Percentiles rank a stretch among this genome's conserved stretches.
phyloP scores from a whole-genome alignment of 116 monocot species.

The Thalassia testudinum region DNA sequence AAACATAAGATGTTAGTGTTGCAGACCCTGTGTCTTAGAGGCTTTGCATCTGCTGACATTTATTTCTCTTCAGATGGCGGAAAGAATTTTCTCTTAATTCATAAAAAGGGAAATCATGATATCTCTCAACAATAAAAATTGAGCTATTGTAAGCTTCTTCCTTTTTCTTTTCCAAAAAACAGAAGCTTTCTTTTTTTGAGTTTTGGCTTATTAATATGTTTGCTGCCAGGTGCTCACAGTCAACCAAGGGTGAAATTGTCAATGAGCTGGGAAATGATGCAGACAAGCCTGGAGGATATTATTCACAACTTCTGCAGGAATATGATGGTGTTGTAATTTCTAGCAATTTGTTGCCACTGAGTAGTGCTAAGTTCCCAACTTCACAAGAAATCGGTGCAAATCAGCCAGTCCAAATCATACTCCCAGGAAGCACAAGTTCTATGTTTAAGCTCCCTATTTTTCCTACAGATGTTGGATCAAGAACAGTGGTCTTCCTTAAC shows the following conservation, averaged over 20 bases:
- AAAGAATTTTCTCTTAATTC: no score
- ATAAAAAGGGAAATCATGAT: no score
- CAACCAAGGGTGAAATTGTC: slow-evolving; percentile 31
- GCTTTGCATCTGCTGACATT: no score
- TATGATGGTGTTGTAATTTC: slow-evolving; percentile 60
- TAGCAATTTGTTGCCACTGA: slow-evolving; percentile 15
- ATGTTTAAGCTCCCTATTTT: slow-evolving; percentile 26
- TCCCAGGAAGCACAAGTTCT: slow-evolving; percentile 18
- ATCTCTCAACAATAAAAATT: no score
- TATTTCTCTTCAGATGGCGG: no score
- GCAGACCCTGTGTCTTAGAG: no score
- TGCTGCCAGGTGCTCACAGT: slow-evolving; percentile 51
- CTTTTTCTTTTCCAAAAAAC: no score
- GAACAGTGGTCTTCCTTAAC: slow-evolving; percentile 34
- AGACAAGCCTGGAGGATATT: slow-evolving; percentile 55
- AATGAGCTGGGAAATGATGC: slow-evolving; percentile 28
- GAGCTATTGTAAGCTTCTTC: no score
- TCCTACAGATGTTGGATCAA: slow-evolving; percentile 8
- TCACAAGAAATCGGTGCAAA: slow-evolving; percentile 57
- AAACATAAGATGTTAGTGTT: no score
- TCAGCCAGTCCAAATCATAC: slow-evolving; percentile 56
- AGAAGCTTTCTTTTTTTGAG: no score
- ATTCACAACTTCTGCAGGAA: slow-evolving; percentile 63
- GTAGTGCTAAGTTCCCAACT: slow-evolving; percentile 25
- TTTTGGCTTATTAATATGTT: no score